phyloP scores from a whole-genome alignment of 2,329 filamentous ascomycete species.

The Ophiobolus disseminans region DNA sequence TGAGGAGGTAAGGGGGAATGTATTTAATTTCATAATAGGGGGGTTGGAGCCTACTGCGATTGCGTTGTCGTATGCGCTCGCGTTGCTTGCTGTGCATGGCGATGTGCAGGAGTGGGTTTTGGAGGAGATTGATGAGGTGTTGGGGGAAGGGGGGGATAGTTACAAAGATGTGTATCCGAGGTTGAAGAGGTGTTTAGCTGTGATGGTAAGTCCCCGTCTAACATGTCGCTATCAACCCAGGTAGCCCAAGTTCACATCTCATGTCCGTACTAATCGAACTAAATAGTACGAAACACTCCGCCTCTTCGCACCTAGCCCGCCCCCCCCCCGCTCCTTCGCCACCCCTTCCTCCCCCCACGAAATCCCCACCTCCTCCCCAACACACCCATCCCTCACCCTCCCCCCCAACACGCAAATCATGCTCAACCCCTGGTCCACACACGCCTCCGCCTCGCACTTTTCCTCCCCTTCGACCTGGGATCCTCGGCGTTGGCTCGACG shows the following conservation, averaged over 20 bases:
- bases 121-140: conserved; percentile 56
- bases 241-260: neutral
- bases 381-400: conserved; percentile 8
- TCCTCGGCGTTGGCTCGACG: conserved; percentile 45
- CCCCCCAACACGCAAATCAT: conserved; percentile 20
- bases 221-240: neutral
- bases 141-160: conserved; percentile 28
- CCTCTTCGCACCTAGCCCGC: conserved; percentile 23
- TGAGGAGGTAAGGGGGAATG: conserved; percentile 37
- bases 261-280: neutral
- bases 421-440: conserved; percentile 31
- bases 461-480: conserved; percentile 33
- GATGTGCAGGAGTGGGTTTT: conserved; percentile 61
- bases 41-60: conserved; percentile 52
- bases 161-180: conserved; percentile 56
- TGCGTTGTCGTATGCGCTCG: conserved; percentile 58
- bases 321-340: neutral
- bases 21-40: conserved; percentile 41
- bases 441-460: conserved; percentile 38
- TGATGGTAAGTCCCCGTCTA: conserved; percentile 46
- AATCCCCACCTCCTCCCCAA: neutral
- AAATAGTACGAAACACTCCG: conserved; percentile 38
- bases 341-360: neutral
- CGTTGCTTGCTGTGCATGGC: conserved; percentile 55
- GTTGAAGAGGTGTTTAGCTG: conserved; percentile 53